These are phyloP conservation scores for Sporormia fimetaria DNA, from an alignment of 495 filamentous ascomycete genomes.

Conservation along the genomic window DNA sequence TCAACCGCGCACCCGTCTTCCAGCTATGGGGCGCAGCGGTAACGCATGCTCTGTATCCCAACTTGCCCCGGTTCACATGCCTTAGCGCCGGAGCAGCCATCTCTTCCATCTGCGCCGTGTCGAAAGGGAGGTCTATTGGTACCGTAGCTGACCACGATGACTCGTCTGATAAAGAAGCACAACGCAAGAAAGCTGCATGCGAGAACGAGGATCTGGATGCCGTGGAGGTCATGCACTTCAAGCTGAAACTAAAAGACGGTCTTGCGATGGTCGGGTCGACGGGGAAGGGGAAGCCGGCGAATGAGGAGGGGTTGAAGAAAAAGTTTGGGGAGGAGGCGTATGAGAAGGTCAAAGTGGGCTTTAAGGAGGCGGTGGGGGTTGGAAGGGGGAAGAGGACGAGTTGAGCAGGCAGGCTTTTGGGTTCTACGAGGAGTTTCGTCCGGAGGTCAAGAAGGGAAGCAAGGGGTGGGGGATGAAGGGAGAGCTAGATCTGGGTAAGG, in stretches of 20 bases:
- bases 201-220: conserved; percentile 8
- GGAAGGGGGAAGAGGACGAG: conserved; percentile 22
- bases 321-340: conserved; percentile 23
- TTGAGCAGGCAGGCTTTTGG: conserved; percentile 18
- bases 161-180: conserved; percentile 2
- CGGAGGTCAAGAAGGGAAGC: conserved; percentile 15
- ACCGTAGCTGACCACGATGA: conserved; percentile 5
- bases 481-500: conserved; percentile 16
- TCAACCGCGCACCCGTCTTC: conserved; percentile 23
- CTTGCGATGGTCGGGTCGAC: conserved; percentile 11
- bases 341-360: conserved; percentile 6
- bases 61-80: conserved; percentile 16
- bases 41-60: conserved; percentile 13
- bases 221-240: conserved; percentile 21
- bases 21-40: conserved; percentile 23
- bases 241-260: conserved; percentile 18
- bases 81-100: conserved; percentile 21
- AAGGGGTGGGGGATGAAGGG: conserved; percentile 26
- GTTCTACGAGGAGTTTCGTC: conserved; percentile 23
- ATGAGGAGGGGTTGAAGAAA: conserved; percentile 11
- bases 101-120: conserved; percentile 16
- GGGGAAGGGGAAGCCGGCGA: conserved; percentile 19
- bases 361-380: conserved; percentile 15
- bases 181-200: conserved; percentile 2
- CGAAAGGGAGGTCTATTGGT: conserved; percentile 25